Percentiles rank a stretch among this genome's conserved stretches.
Conservation (phyloP, 257 asterid species). For the Pogostemon cablin region DNA sequence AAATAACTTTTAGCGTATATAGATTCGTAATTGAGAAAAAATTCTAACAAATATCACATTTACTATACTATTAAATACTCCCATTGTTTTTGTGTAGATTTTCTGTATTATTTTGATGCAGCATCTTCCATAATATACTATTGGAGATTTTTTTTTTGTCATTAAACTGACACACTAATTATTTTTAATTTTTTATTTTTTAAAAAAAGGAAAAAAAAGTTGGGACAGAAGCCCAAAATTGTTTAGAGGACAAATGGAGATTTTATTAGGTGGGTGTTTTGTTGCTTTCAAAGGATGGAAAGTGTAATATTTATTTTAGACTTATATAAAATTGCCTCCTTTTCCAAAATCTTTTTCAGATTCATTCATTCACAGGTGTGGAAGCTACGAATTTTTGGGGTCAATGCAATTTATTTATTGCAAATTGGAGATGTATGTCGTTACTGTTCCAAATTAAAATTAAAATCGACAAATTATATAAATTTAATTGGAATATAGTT, state of each 20-base stretch:
- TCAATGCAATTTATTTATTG: conserved; percentile 39
- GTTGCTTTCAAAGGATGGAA: conserved; percentile 30
- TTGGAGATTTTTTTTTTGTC: conserved; percentile 10
- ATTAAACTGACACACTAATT: background rate
- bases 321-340: conserved; percentile 10
- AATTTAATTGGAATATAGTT: background rate
- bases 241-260: conserved; percentile 20
- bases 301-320: conserved; percentile 30
- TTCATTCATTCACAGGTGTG: conserved; percentile 34
- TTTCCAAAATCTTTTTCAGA: conserved; percentile 17
- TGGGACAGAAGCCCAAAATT: conserved; percentile 18
- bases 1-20: too few species aligned
- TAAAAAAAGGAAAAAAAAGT: background rate
- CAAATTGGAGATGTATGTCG: conserved; percentile 34
- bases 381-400: conserved; percentile 41
- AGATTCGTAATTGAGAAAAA: too few species aligned
- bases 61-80: too few species aligned
- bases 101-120: too few species aligned
- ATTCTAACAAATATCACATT: too few species aligned
- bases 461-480: background rate
- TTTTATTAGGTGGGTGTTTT: conserved; percentile 29
- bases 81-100: too few species aligned
- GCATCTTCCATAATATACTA: too few species aligned
- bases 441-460: background rate
- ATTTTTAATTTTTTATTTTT: background rate